Evolutionary conservation across 108 stramenopile species (phyloP), one percentile per base, ranked within the genome.

Genomic region (Skeletonema menzelii): DNA sequence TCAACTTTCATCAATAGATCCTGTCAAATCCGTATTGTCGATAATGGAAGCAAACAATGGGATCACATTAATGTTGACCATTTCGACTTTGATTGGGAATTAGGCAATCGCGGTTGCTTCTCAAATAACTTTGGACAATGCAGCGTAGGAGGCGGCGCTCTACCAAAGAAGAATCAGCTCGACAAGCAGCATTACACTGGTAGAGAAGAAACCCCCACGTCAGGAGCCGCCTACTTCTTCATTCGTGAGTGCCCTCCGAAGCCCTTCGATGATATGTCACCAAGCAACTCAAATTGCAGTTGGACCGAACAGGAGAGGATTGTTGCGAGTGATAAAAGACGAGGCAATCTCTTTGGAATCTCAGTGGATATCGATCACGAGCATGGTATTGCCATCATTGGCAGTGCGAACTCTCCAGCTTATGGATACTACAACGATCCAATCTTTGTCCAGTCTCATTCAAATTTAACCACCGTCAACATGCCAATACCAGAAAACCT

Each of bases 211-310:
- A 87, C 82, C 22, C 34, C 85, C 11, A 84, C 62, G 17, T 70
- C 88, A 17, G 93, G 93, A 13, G 86, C 88, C n/a, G 93, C 86
- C 2, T 92, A 91, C 66, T 62, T 86, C 19, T 94, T 84, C 59
- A 56, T 62, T 4, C 70, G 87, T 26, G 75, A 78, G 47, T 82
- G 80, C 58, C 27, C 38, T 17, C 37, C 15, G 11, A 40, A 59
- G 35, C 65, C 72, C 14, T 70, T 67, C 26, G 17, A 49, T 49
- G 56, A 75, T 62, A 28, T 55, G 44, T 35, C 68, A 11, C 77
- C 44, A 14, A 82, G 77, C 60, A 79, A 69, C 63, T 64, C 63
- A 8, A 22, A 37, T 47, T 94, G 93, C 46, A 70, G 8, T 24
- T 95, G 92, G 92, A 53, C 70, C 42, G 68, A 88, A 49, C 63